These are phyloP conservation scores for Turritis glabra DNA, from an alignment of 345 rosid genomes.

Conservation along the genomic window DNA sequence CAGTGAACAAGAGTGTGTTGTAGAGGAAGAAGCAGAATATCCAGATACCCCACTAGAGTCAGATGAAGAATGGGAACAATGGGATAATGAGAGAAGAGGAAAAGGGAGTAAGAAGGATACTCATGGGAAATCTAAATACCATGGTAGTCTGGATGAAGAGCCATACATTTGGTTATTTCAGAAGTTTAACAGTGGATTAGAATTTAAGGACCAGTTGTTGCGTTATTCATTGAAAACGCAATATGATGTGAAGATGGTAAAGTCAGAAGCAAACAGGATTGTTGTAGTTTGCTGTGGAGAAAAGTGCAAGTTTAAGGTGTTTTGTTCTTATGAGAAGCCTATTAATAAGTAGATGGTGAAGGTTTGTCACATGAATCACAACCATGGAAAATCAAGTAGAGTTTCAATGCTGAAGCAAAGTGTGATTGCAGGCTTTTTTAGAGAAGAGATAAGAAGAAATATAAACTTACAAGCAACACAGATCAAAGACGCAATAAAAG, in stretches of 20 bases:
- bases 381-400: not conserved
- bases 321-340: not conserved
- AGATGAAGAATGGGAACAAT: not conserved
- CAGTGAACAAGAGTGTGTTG: not conserved
- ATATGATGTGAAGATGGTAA: not conserved
- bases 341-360: not conserved
- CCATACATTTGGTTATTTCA: not conserved
- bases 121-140: not conserved
- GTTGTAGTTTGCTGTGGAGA: not conserved
- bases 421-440: not conserved
- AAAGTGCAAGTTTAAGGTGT: not conserved
- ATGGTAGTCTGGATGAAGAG: not conserved
- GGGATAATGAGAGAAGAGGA: not conserved
- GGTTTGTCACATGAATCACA: not conserved
- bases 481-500: too few species aligned
- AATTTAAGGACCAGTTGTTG: not conserved
- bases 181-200: too few species aligned
- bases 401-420: slow-evolving; percentile 2
- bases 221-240: not conserved
- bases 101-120: not conserved
- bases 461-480: too few species aligned
- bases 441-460: too few species aligned
- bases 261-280: not conserved
- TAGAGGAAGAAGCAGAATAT: not conserved
- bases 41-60: not conserved